These are phyloP conservation scores for Tephrocybe rancida DNA, from an alignment of 768 basidiomycete genomes.

Conservation along the genomic window DNA sequence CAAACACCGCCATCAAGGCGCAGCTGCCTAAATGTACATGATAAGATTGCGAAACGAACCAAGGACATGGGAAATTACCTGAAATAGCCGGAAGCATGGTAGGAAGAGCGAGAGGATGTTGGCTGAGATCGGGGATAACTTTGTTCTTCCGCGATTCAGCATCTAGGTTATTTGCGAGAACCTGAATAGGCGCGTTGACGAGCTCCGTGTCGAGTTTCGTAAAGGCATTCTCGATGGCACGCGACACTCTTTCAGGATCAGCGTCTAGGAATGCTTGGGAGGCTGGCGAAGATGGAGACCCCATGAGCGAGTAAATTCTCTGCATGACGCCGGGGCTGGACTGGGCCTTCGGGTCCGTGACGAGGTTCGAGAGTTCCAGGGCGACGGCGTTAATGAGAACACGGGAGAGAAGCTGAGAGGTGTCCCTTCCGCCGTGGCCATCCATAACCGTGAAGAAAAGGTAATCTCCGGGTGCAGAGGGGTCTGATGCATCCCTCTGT, in stretches of 20 bases:
- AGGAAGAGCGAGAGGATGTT: slow-evolving; percentile 69
- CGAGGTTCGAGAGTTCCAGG: slow-evolving; percentile 66
- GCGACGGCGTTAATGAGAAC: slow-evolving; percentile 85
- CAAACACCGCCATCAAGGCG: slow-evolving; percentile 86
- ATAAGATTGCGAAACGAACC: slow-evolving; percentile 12
- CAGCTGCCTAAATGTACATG: slow-evolving; percentile 68
- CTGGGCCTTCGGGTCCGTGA: slow-evolving; percentile 33
- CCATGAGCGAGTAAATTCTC: slow-evolving; percentile 40
- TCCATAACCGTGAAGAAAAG: slow-evolving; percentile 91
- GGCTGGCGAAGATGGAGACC: slow-evolving; percentile 30
- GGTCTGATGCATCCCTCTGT: slow-evolving; percentile 59
- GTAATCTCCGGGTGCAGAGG: slow-evolving; percentile 66
- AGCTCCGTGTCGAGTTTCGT: slow-evolving; percentile 84
- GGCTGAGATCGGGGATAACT: slow-evolving; percentile 63
- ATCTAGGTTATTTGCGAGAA: slow-evolving; percentile 62
- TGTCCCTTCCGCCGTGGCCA: slow-evolving; percentile 85
- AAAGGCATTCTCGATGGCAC: slow-evolving; percentile 79
- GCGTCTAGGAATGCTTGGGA: slow-evolving; percentile 25
- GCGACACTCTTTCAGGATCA: slow-evolving; percentile 57
- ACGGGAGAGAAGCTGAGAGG: slow-evolving; percentile 81
- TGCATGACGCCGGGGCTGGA: slow-evolving; percentile 35
- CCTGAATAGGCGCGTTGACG: slow-evolving; percentile 71
- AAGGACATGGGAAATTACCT: slow-evolving; percentile 38
- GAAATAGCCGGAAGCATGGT: slow-evolving; percentile 85
- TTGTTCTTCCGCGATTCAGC: slow-evolving; percentile 52